Evolutionary conservation across 1,139 yeast species (phyloP), one percentile per base, ranked within the genome.

Genomic region (Kodamaea plutei): DNA sequence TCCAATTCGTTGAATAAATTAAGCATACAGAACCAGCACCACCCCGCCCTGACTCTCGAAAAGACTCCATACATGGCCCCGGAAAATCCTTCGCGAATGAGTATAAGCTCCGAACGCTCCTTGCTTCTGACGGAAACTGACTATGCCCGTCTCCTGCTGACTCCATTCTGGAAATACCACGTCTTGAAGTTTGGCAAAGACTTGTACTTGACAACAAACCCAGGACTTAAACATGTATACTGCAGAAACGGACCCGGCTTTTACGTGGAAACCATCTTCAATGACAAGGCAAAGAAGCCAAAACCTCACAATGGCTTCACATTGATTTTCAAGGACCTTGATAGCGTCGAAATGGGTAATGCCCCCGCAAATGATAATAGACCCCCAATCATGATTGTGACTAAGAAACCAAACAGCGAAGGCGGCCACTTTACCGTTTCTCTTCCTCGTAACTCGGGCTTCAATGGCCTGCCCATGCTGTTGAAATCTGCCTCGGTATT

Each of bases 81-180:
- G 20, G 20, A 8, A 9, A 18, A 18, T 18, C 9, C n/a, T n/a
- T 17, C 20, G 7, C 21, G 45, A 15, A 20, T 35, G 15, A 38
- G 43, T 15, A 23, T 41, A 20, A 25, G 38, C 17, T 41, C 45
- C n/a, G 33, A 33, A 12, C 15, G 25, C 17, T 36, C 45, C 12
- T 24, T 34, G 31, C 30, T 35, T 30, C 35, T 32, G 18, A 34
- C 35, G 6, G 43, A 41, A 22, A 24, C 38, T 13, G 41, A 32
- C 25, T 33, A 28, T 21, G 20, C 31, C 11, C 13, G 34, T 20
- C 15, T 31, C 25, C 28, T 30, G 15, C 21, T 41, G 11, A 43
- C 55, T 12, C 68, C 64, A 13, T 77, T 73, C 43, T 76, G 83
- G 82, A 78, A 78, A 45, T 78, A 76, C 44, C 84, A 78, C 44